Base-by-base conservation (phyloP, 306 rosid species). In the Dryas alaskensis region DNA sequence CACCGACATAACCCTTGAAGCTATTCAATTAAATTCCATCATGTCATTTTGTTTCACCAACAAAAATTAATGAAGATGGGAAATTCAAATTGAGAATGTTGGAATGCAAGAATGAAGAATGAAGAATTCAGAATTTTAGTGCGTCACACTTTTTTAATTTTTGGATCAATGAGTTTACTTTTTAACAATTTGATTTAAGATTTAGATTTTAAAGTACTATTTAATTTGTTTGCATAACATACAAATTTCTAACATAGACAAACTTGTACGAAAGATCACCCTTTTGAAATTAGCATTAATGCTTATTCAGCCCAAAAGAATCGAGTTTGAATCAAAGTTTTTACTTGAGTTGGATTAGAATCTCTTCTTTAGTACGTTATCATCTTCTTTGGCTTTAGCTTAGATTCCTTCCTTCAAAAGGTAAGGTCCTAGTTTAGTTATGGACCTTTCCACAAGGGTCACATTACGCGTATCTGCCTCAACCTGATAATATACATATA, bases 381-480 rank as follows among this genome's bases (percentile, higher is more conserved):
- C 12, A 14, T 37, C 67, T 62, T 62, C 17, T 61, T 51, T 50
- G 43, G 16, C 48, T 14, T 68, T 31, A 55, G 48, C 54, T 59
- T 40, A 13, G 39, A 39, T 81, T 67, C 74, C 64, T 51, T 50
- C 27, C 70, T 69, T 62, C 17, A 45, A 75, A 69, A 75, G 76
- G 73, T 71, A 57, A 58, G 37, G 44, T 6, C 13, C 10, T 48
- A 37, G 55, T 75, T 67, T n/a, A 16, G 10, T 7, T 47, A 12
- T 22, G 31, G 48, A 27, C 37, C 60, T 73, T 67, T 79, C 40
- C 47, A 17, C 48, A 14, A 5, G 49, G 46, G 78, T 79, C 63
- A 60, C 50, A 58, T 14, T n/a, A 69, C 76, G 76, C 62, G 6
- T 60, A 63, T 44, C 27, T 7, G 13, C 51, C 48, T 45, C 3